Evolutionary conservation across 2,329 filamentous ascomycete genomes (phyloP).

Genomic region (Epichloe hybrida): DNA sequence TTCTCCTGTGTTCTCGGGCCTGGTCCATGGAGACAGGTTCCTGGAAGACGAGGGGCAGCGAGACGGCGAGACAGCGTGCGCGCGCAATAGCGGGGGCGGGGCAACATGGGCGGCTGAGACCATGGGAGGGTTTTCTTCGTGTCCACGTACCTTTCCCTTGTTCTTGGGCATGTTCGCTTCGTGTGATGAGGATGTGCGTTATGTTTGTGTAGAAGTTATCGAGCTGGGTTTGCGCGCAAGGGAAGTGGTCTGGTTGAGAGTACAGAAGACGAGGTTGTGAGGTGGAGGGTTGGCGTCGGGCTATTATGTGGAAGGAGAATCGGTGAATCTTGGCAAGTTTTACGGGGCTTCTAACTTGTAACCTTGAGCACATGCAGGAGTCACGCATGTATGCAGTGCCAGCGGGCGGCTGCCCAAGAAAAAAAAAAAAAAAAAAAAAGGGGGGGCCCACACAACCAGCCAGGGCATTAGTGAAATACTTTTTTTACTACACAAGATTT

Average conservation of each 20-base stretch:
- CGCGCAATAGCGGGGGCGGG: slow-evolving; percentile 16
- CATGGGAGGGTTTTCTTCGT: neutral
- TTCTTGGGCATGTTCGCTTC: slow-evolving; percentile 78
- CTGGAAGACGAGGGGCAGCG: neutral
- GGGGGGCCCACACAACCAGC: neutral
- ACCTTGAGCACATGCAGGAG: neutral
- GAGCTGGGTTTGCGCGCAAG: neutral
- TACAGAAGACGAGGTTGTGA: neutral
- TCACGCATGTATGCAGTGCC: neutral
- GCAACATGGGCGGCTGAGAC: slow-evolving; percentile 5
- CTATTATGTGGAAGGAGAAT: neutral
- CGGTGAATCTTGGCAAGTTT: neutral
- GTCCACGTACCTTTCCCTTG: slow-evolving; percentile 78
- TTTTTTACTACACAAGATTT: neutral
- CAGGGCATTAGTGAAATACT: neutral
- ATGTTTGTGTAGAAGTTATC: neutral
- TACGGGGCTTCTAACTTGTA: neutral
- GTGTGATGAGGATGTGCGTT: neutral
- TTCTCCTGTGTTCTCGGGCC: neutral
- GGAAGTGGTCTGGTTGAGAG: neutral
- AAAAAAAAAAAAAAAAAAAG: neutral
- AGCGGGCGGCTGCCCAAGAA: neutral
- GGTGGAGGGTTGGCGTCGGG: neutral
- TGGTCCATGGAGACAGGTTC: neutral
- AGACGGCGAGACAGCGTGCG: neutral